These are phyloP conservation scores for Neurospora sp. DNA, from an alignment of 495 filamentous ascomycete species.

Conservation along the genomic window DNA sequence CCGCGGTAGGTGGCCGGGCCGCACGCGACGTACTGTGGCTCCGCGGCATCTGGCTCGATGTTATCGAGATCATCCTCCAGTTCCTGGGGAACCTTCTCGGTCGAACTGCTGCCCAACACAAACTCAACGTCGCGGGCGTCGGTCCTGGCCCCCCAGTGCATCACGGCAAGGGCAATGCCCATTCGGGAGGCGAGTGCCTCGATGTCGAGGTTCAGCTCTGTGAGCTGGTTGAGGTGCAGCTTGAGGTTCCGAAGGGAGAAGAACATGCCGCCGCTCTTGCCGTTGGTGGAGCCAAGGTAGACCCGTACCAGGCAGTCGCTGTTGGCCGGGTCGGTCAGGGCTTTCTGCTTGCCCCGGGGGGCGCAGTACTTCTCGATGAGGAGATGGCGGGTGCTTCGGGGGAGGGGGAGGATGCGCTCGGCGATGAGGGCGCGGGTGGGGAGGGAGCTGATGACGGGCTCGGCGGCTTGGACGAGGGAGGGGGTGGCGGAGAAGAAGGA, in stretches of 20 bases:
- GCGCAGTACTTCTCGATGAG: slow-evolving; percentile 21
- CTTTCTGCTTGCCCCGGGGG: slow-evolving; percentile 2
- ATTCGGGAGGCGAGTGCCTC: slow-evolving; percentile 1
- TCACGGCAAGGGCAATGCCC: slow-evolving; percentile 2
- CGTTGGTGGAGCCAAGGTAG: slow-evolving; percentile 14
- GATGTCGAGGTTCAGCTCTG: slow-evolving; percentile 2
- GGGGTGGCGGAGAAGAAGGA: background rate
- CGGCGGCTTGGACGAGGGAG: background rate
- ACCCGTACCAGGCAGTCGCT: slow-evolving; percentile 18
- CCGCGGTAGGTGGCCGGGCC: background rate
- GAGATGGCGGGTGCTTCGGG: background rate
- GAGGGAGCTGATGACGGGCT: background rate
- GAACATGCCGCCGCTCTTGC: background rate
- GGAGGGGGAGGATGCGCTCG: slow-evolving; percentile 6
- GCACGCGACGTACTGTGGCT: background rate
- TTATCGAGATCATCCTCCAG: background rate
- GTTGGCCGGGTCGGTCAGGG: slow-evolving; percentile 9
- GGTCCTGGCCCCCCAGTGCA: slow-evolving; percentile 12
- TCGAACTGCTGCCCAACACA: slow-evolving; percentile 6
- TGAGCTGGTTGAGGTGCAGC: slow-evolving; percentile 12
- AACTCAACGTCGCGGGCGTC: slow-evolving; percentile 14
- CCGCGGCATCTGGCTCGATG: background rate
- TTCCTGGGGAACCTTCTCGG: background rate
- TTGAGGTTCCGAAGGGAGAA: slow-evolving; percentile 14
- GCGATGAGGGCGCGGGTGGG: slow-evolving; percentile 2